Evolutionary conservation across 768 basidiomycete genomes (phyloP).

Genomic region (Rhizopogon roseolus): DNA sequence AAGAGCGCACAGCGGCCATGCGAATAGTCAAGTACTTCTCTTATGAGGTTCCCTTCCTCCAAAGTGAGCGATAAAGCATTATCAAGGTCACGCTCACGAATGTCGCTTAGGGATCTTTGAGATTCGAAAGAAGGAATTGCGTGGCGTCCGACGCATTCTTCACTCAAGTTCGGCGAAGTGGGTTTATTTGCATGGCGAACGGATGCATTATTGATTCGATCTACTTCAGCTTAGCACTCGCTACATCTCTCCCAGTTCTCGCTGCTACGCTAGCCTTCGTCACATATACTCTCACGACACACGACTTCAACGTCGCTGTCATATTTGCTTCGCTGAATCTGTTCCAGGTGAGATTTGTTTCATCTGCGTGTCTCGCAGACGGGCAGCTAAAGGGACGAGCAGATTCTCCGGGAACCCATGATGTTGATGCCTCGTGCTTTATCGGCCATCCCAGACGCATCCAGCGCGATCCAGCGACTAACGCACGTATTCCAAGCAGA

Average conservation of each 20-base stretch:
- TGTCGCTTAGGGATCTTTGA: too few species aligned
- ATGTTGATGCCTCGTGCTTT: constrained; percentile 61
- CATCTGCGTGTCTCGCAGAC: neutral
- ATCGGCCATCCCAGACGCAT: constrained; percentile 59
- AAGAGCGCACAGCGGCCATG: constrained; percentile 43
- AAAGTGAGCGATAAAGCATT: too few species aligned
- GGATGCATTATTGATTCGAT: neutral
- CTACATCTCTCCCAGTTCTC: constrained; percentile 56
- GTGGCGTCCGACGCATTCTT: constrained; percentile 51
- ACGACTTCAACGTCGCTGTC: constrained; percentile 56
- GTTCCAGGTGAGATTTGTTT: constrained; percentile 37
- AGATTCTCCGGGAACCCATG: constrained; percentile 66
- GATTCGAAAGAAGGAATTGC: constrained; percentile 50
- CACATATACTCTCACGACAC: constrained; percentile 52
- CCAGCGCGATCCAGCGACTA: constrained; percentile 54
- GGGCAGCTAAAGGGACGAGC: constrained; percentile 1
- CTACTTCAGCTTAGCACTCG: constrained; percentile 40
- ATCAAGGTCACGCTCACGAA: too few species aligned
- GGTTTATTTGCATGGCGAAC: constrained; percentile 9
- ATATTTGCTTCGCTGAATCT: constrained; percentile 65
- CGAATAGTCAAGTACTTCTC: constrained; percentile 76
- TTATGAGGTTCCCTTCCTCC: too few species aligned
- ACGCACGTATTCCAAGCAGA: constrained; percentile 45
- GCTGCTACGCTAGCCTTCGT: constrained; percentile 66
- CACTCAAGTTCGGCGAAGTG: constrained; percentile 61